phyloP scores from a whole-genome alignment of 2,329 filamentous ascomycete species.

The Fusarium compactum region DNA sequence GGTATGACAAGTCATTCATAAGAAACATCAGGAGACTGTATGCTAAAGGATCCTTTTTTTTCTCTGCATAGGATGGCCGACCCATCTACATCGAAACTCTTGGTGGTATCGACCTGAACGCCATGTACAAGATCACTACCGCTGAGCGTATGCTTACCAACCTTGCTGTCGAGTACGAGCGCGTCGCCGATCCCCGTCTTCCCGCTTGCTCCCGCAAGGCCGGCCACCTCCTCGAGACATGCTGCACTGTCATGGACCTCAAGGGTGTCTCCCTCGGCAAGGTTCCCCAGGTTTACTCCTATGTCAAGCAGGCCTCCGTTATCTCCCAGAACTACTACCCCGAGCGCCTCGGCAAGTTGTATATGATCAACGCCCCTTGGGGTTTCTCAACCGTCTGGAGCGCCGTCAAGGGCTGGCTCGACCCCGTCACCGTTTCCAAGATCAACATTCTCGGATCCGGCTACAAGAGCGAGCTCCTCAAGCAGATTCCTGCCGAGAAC shows the following conservation, averaged over 20 bases:
- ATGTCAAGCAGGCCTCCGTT: slow-evolving; percentile 84
- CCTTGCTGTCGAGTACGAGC: slow-evolving; percentile 98
- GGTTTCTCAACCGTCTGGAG: slow-evolving; percentile 89
- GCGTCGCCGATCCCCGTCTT: slow-evolving; percentile 89
- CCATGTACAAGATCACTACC: slow-evolving; percentile 93
- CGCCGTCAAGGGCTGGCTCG: slow-evolving; percentile 92
- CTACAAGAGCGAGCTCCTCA: slow-evolving; percentile 87
- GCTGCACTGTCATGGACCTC: slow-evolving; percentile 98
- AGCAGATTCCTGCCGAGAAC: slow-evolving; percentile 89
- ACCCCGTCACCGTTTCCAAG: slow-evolving; percentile 96
- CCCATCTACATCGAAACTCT: slow-evolving; percentile 98
- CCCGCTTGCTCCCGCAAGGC: slow-evolving; percentile 95
- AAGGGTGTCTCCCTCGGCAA: slow-evolving; percentile 91
- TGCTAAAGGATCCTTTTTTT: slow-evolving; percentile 38
- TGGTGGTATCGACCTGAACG: slow-evolving; percentile 89
- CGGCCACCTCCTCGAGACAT: slow-evolving; percentile 92
- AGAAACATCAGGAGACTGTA: slow-evolving; percentile 12
- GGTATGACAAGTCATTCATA: slow-evolving; percentile 55
- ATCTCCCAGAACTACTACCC: slow-evolving; percentile 99
- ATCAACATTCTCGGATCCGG: slow-evolving; percentile 87
- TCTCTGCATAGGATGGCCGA: slow-evolving; percentile 79
- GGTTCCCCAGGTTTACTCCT: slow-evolving; percentile 86
- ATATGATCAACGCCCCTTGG: slow-evolving; percentile 98
- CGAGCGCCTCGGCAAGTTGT: slow-evolving; percentile 94
- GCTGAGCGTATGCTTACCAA: slow-evolving; percentile 95